Percentiles rank a stretch among this genome's conserved stretches.
phyloP scores from a whole-genome alignment of 2,329 filamentous ascomycete genomes.

The Neopestalotiopsis clavispora region DNA sequence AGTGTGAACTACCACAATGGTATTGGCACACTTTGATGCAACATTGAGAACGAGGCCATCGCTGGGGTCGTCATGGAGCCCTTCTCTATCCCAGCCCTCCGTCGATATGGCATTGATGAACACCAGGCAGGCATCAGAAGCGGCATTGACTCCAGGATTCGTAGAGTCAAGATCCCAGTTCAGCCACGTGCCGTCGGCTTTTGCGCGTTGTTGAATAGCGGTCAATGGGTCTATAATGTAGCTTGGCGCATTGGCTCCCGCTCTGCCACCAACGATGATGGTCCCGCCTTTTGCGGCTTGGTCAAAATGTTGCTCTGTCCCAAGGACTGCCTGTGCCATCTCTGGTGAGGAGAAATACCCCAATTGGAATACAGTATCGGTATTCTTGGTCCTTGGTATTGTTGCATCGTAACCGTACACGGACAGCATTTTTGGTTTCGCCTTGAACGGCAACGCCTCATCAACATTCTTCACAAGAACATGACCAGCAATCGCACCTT shows the following conservation, averaged over 20 bases:
- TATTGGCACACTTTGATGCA: slow-evolving; percentile 64
- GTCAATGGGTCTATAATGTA: slow-evolving; percentile 59
- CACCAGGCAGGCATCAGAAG: slow-evolving; percentile 66
- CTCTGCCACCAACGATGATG: slow-evolving; percentile 56
- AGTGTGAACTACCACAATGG: slow-evolving; percentile 67
- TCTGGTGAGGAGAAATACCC: slow-evolving; percentile 53
- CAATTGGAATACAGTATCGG: slow-evolving; percentile 47
- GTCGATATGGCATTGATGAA: slow-evolving; percentile 75
- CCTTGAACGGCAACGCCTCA: slow-evolving; percentile 64
- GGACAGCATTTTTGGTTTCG: slow-evolving; percentile 59
- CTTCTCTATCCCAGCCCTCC: slow-evolving; percentile 73
- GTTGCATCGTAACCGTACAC: slow-evolving; percentile 70
- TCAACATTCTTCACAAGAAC: slow-evolving; percentile 79
- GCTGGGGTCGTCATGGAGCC: slow-evolving; percentile 71
- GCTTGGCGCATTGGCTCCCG: slow-evolving; percentile 53
- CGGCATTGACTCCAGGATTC: slow-evolving; percentile 50
- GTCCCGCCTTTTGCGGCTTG: slow-evolving; percentile 57
- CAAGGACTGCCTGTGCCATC: slow-evolving; percentile 49
- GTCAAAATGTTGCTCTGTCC: slow-evolving; percentile 48
- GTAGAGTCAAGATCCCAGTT: slow-evolving; percentile 58
- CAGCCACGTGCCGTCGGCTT: slow-evolving; percentile 59
- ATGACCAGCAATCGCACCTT: slow-evolving; percentile 65
- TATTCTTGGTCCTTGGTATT: slow-evolving; percentile 51
- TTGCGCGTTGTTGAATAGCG: slow-evolving; percentile 60
- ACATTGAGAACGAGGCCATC: slow-evolving; percentile 64